Conservation (phyloP, 352 stramenopile genomes). For the Phytophthora kernoviae region DNA sequence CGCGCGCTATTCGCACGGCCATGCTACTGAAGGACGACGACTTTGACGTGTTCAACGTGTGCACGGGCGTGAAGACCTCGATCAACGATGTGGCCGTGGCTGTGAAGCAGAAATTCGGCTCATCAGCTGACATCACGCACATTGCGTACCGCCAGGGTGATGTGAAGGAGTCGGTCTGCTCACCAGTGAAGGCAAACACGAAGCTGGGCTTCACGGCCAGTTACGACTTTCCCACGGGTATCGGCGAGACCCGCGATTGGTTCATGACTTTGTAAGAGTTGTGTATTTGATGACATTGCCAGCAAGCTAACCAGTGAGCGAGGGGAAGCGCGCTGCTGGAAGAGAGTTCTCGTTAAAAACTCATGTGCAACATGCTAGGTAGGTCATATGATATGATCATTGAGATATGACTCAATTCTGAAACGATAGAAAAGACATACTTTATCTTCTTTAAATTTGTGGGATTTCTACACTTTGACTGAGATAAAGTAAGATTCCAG, state of each 20-base stretch:
- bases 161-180: slow-evolving; percentile 80
- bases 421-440: slow-evolving; percentile 9
- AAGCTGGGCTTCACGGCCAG: slow-evolving; percentile 71
- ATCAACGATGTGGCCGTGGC: slow-evolving; percentile 64
- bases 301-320: slow-evolving; percentile 2
- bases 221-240: slow-evolving; percentile 64
- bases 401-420: too few relatives aligned
- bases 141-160: slow-evolving; percentile 71
- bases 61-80: slow-evolving; percentile 75
- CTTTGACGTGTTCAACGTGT: slow-evolving; percentile 86
- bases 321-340: slow-evolving; percentile 3
- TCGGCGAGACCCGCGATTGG: slow-evolving; percentile 76
- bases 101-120: slow-evolving; percentile 68
- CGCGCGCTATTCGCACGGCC: slow-evolving; percentile 73
- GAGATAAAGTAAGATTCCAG: too few relatives aligned
- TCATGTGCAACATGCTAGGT: too few relatives aligned
- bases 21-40: slow-evolving; percentile 67
- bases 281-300: slow-evolving; percentile 11
- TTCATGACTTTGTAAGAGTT: slow-evolving; percentile 48
- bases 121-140: slow-evolving; percentile 66
- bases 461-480: too few relatives aligned
- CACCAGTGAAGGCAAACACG: slow-evolving; percentile 51
- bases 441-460: too few relatives aligned
- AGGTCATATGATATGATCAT: too few relatives aligned
- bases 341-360: too few relatives aligned